phyloP scores from a whole-genome alignment of 768 basidiomycete genomes.

The Kwoniella europaea region DNA sequence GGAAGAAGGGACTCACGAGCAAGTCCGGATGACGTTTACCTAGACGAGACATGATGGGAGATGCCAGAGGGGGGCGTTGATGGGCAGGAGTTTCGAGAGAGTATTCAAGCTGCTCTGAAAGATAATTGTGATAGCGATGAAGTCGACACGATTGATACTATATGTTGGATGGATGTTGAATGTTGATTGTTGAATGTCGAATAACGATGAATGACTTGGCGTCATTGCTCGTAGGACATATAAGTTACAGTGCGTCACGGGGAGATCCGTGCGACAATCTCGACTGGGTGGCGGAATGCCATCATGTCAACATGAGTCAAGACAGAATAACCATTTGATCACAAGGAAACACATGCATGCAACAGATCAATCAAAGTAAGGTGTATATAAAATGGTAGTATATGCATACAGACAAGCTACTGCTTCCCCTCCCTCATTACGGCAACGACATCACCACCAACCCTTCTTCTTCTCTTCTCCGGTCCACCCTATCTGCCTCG shows the following conservation, averaged over 20 bases:
- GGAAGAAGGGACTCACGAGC: conserved; percentile 41
- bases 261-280: conserved; percentile 11
- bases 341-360: conserved; percentile 3
- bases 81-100: not conserved
- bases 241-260: not conserved
- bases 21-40: conserved; percentile 57
- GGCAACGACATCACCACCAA: conserved; percentile 28
- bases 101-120: too few species aligned
- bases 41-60: conserved; percentile 39
- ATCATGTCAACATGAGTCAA: too few species aligned
- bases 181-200: not conserved
- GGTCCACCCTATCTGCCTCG: conserved; percentile 35
- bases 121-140: not conserved
- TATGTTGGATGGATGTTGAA: not conserved
- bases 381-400: conserved; percentile 7
- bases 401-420: conserved; percentile 25
- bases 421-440: too few species aligned
- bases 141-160: not conserved
- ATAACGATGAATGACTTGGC: conserved; percentile 9
- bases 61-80: too few species aligned
- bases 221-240: not conserved
- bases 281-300: not conserved
- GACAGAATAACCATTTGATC: too few species aligned
- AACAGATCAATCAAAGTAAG: not conserved
- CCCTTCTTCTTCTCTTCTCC: conserved; percentile 33